Base-by-base conservation (phyloP, 768 basidiomycete genomes). In the Candolleomyces aberdarensis region DNA sequence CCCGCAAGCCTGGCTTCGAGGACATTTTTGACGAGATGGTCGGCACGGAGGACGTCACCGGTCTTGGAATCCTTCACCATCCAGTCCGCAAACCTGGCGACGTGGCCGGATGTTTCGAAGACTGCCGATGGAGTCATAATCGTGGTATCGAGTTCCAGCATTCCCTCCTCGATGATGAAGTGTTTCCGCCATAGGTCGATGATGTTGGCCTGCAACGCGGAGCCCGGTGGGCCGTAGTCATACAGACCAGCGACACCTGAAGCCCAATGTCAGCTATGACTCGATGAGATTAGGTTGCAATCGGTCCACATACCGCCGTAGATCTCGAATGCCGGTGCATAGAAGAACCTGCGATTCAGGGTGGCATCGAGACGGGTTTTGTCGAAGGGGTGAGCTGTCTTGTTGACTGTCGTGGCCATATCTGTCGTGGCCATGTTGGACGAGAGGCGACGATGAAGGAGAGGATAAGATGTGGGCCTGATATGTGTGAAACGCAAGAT, bases 1-100 rank as follows among this genome's bases (percentile, higher is more conserved):
- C 93, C 92, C 58, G 88, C 94, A 55, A 98, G 77, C 20, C 96
- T 80, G 5, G 93, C 92, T 75, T 96, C 91, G 49, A 98, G 81
- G 49, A 98, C 96, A 66, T 79, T 88, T 72, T 95, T 94, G 63
- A 98, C 94, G 17, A 98, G 84, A 75, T 98, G 97, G 73, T 98
- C 96, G 26, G 96, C 96, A 49, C 96, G 89, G 67, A 97, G 86
- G 52, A 98, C 96, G 68, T 98, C 95, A 49, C 95, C 94, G n/a
- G 91, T 96, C 78, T 92, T 87, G 26, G 80, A 78, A 67, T 98
- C 96, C 78, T 96, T 97, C 70, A 94, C 92, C 96, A 98, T 98
- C 96, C 96, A 99, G 71, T 99, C 97, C 5, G 96, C 93, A 71
- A 98, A 99, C 65, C 96, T 86, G 47, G 95, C 96, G 62, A 98